A percentile compares a stretch with the other conserved stretches of the same genome.
These are phyloP conservation scores for Picea abies DNA, from an alignment of 83 land plant species.

Conservation along the genomic window DNA sequence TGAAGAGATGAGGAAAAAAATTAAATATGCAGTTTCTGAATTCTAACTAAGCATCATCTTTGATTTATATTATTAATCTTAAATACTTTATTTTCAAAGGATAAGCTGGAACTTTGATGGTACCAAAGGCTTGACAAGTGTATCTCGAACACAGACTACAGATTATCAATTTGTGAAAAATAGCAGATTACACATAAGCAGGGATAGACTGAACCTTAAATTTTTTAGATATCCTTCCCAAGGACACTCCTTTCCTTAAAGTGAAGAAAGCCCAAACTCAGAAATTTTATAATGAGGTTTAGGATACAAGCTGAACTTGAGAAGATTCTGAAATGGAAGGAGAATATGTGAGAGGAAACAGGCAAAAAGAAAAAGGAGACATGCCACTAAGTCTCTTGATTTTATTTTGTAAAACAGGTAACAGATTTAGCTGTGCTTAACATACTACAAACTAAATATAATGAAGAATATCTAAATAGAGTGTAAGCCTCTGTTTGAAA, in stretches of 20 bases:
- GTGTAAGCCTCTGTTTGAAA: too few relatives aligned
- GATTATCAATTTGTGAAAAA: background rate
- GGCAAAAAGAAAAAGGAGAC: background rate
- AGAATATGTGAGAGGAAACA: background rate
- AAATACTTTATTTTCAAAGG: background rate
- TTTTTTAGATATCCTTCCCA: background rate
- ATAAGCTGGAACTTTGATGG: background rate
- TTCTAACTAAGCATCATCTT: background rate
- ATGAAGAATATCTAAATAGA: too few relatives aligned
- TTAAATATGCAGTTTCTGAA: background rate
- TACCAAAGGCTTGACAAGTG: background rate
- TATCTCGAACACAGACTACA: background rate
- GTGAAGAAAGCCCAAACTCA: too few relatives aligned
- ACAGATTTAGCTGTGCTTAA: too few relatives aligned
- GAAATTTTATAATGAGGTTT: background rate
- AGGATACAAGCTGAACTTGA: background rate
- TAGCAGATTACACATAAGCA: background rate
- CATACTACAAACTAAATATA: too few relatives aligned
- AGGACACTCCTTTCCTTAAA: background rate
- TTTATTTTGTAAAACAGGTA: background rate
- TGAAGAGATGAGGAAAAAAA: background rate
- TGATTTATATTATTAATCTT: background rate
- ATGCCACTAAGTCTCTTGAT: background rate
- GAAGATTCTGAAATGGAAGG: background rate
- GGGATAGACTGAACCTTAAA: background rate